A percentile compares a stretch with the other conserved stretches of the same genome.
Evolutionary conservation across 345 rosid species (phyloP).

Genomic region (Durio zibethinus): DNA sequence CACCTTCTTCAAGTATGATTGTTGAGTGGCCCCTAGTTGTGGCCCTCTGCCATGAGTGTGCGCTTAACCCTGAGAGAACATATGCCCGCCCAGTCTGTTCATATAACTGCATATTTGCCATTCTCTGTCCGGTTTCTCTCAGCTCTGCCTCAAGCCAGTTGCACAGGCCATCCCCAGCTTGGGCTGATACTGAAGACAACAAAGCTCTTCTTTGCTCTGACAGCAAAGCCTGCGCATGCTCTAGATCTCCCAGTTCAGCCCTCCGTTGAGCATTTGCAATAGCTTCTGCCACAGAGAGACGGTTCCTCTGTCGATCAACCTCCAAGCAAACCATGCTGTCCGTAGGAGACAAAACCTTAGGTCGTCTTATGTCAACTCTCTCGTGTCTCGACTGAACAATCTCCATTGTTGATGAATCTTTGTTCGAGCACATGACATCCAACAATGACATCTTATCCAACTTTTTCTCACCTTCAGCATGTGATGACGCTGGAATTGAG

Average conservation of each 20-base stretch:
- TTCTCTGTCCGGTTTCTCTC: constrained; percentile 30
- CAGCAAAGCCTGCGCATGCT: constrained; percentile 24
- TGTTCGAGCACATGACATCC: constrained; percentile 18
- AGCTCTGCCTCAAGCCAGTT: constrained; percentile 25
- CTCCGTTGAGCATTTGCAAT: constrained; percentile 26
- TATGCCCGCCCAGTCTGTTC: constrained; percentile 36
- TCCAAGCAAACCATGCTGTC: constrained; percentile 18
- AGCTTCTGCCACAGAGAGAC: constrained; percentile 21
- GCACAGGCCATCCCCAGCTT: constrained; percentile 29
- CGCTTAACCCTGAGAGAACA: constrained; percentile 36
- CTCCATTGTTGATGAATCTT: constrained; percentile 21
- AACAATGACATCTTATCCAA: constrained; percentile 14
- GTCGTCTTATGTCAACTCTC: constrained; percentile 23
- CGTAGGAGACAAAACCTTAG: constrained; percentile 13
- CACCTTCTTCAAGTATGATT: not conserved
- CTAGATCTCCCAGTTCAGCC: constrained; percentile 27
- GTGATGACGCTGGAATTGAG: constrained; percentile 17
- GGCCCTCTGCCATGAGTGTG: constrained; percentile 41
- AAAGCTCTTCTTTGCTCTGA: constrained; percentile 14
- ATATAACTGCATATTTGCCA: constrained; percentile 30
- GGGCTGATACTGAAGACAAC: constrained; percentile 27
- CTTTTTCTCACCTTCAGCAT: constrained; percentile 3
- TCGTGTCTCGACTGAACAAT: constrained; percentile 4
- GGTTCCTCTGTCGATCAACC: constrained; percentile 33
- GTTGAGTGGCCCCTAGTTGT: constrained; percentile 31